These are phyloP conservation scores for Staphylotrichum longicolle DNA, from an alignment of 495 filamentous ascomycete species.

Conservation along the genomic window DNA sequence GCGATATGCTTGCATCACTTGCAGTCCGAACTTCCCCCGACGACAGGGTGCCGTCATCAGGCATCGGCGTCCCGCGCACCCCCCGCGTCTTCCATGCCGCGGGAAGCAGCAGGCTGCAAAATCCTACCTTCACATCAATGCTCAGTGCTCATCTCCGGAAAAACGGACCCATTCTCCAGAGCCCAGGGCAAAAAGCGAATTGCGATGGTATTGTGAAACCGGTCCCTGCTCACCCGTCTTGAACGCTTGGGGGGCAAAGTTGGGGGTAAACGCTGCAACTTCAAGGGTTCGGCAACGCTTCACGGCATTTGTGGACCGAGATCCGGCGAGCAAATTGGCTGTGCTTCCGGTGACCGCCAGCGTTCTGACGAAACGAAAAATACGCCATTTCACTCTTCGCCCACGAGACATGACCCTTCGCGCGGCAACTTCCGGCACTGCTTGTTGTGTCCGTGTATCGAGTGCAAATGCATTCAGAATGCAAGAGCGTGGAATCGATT, in stretches of 20 bases:
- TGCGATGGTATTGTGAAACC: conserved; percentile 15
- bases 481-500: background rate
- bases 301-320: conserved; percentile 33
- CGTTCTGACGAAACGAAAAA: background rate
- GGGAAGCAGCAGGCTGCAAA: conserved; percentile 15
- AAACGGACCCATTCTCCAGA: conserved; percentile 25
- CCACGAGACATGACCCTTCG: too few species aligned
- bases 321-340: conserved; percentile 15
- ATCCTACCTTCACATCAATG: background rate
- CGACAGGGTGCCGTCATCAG: conserved; percentile 11
- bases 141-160: conserved; percentile 30
- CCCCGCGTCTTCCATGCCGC: conserved; percentile 11
- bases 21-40: conserved; percentile 23
- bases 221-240: conserved; percentile 6
- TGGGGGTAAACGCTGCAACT: conserved; percentile 11
- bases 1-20: conserved; percentile 30
- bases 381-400: background rate
- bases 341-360: background rate
- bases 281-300: conserved; percentile 21
- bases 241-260: background rate
- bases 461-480: too few species aligned
- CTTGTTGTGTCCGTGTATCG: too few species aligned
- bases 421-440: too few species aligned
- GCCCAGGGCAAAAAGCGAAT: background rate
- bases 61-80: background rate